These are phyloP conservation scores for Ogataea nitratoaversa DNA, from an alignment of 805 yeast species.

Conservation along the genomic window DNA sequence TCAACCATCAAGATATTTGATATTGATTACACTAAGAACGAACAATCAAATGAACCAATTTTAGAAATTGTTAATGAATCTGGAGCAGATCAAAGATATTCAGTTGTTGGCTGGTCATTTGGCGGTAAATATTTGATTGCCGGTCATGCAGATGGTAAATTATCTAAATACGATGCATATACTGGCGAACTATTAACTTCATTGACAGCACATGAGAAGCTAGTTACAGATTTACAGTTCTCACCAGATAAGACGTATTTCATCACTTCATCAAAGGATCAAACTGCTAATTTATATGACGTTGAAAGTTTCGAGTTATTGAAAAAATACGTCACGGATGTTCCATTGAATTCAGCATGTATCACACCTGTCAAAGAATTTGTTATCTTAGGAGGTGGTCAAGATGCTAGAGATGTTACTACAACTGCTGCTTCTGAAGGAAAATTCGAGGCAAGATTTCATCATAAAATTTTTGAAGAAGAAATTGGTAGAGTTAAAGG, in stretches of 20 bases:
- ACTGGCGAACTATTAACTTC: conserved; percentile 68
- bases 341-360: conserved; percentile 93
- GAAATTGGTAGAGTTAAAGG: conserved; percentile 97
- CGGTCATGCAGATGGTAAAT: conserved; percentile 83
- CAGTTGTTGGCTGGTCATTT: conserved; percentile 86
- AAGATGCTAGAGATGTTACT: conserved; percentile 96
- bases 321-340: conserved; percentile 79
- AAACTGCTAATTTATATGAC: conserved; percentile 72
- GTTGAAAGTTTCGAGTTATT: conserved; percentile 68
- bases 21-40: conserved; percentile 42
- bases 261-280: conserved; percentile 90
- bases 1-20: conserved; percentile 73
- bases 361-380: conserved; percentile 91
- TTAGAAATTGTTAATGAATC: conserved; percentile 52
- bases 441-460: conserved; percentile 93
- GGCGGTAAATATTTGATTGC: conserved; percentile 71
- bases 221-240: conserved; percentile 86
- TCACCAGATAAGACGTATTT: conserved; percentile 84
- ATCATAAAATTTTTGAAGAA: conserved; percentile 91
- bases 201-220: conserved; percentile 66
- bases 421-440: conserved; percentile 94
- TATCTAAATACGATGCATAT: conserved; percentile 72
- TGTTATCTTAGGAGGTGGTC: conserved; percentile 97
- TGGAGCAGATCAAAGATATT: conserved; percentile 48
- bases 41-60: conserved; percentile 52